These are phyloP conservation scores for Claviceps capensis DNA, from an alignment of 2,329 filamentous ascomycete species.

Conservation along the genomic window DNA sequence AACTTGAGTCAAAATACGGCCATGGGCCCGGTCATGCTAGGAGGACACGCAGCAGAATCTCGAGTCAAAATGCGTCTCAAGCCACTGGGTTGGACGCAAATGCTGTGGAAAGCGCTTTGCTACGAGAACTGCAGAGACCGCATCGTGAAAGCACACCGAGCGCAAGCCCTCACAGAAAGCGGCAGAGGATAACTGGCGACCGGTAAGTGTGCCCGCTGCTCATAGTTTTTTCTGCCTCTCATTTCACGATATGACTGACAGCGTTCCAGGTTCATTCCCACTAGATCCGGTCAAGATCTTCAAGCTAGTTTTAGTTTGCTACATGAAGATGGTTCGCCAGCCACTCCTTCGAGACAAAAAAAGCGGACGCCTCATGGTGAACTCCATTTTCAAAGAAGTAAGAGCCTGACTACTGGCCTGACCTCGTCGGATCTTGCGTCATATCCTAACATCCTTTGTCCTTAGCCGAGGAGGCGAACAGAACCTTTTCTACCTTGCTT, in stretches of 20 bases:
- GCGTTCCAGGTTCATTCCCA: slow-evolving; percentile 72
- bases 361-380: slow-evolving; percentile 80
- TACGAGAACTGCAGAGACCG: slow-evolving; percentile 36
- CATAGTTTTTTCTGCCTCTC: neutral
- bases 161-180: slow-evolving; percentile 43
- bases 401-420: slow-evolving; percentile 15
- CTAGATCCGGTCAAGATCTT: slow-evolving; percentile 81
- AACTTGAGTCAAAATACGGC: slow-evolving; percentile 27
- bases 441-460: slow-evolving; percentile 2
- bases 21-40: slow-evolving; percentile 20
- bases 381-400: slow-evolving; percentile 87
- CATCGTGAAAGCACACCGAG: slow-evolving; percentile 38
- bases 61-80: slow-evolving; percentile 23
- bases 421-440: neutral
- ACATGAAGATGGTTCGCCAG: slow-evolving; percentile 84
- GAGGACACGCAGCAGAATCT: slow-evolving; percentile 20
- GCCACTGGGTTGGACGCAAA: slow-evolving; percentile 32
- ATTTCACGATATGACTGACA: slow-evolving; percentile 11
- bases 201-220: slow-evolving; percentile 28
- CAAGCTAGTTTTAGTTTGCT: slow-evolving; percentile 86
- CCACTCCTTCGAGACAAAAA: slow-evolving; percentile 74
- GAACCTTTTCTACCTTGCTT: slow-evolving; percentile 77
- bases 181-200: slow-evolving; percentile 46
- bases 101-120: slow-evolving; percentile 34
- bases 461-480: slow-evolving; percentile 80